Conservation (phyloP, 2,329 filamentous ascomycete species). For the Colletotrichum horii region DNA sequence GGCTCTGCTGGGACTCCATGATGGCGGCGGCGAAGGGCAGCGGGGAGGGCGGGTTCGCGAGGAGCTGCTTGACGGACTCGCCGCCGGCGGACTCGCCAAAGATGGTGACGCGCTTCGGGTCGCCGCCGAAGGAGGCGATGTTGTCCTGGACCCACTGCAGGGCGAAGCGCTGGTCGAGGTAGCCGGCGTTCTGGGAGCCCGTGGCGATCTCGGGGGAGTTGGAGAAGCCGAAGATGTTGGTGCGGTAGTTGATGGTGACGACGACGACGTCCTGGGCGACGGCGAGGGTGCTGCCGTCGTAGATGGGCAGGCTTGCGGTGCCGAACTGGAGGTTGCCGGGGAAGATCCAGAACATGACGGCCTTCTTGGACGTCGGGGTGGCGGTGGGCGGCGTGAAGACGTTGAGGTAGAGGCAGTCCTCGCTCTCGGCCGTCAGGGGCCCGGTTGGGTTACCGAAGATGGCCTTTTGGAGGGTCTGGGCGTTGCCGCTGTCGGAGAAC, state of each 20-base stretch:
- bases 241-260: conserved; percentile 18
- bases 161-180: conserved; percentile 62
- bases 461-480: not conserved
- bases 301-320: conserved; percentile 7
- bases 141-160: conserved; percentile 67
- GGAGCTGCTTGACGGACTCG: conserved; percentile 37
- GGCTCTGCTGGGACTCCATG: conserved; percentile 14
- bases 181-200: conserved; percentile 49
- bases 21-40: conserved; percentile 25
- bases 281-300: conserved; percentile 15
- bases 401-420: conserved; percentile 40
- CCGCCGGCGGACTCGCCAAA: conserved; percentile 62
- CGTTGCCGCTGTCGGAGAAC: not conserved
- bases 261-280: conserved; percentile 9
- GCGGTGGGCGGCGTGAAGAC: conserved; percentile 30
- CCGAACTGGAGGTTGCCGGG: conserved; percentile 21
- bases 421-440: conserved; percentile 26
- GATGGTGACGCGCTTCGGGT: conserved; percentile 64
- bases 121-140: conserved; percentile 67
- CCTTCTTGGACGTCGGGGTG: conserved; percentile 10
- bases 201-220: conserved; percentile 12
- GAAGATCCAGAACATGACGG: conserved; percentile 24
- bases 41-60: conserved; percentile 29
- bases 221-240: conserved; percentile 21
- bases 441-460: conserved; percentile 14